Evolutionary conservation across 2,329 filamentous ascomycete species (phyloP).

Genomic region (Fusarium circinatum): DNA sequence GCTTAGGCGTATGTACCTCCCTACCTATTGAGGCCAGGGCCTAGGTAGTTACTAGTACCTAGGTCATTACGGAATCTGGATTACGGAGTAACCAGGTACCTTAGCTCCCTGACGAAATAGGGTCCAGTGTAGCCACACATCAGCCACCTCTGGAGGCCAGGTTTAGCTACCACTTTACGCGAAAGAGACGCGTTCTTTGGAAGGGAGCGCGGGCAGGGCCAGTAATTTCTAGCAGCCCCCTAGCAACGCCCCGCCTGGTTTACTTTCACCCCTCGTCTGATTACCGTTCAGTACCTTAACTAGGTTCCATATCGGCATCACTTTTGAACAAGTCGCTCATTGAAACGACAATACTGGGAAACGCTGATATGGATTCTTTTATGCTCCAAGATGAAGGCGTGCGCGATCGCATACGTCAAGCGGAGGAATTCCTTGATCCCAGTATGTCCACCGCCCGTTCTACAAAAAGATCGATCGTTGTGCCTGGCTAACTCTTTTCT

Average conservation of each 20-base stretch:
- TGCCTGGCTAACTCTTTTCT: conserved; percentile 17
- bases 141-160: conserved; percentile 13
- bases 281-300: not conserved
- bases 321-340: conserved; percentile 11
- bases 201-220: conserved; percentile 14
- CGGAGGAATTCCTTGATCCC: conserved; percentile 94
- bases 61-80: conserved; percentile 28
- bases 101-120: not conserved
- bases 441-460: conserved; percentile 63
- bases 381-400: conserved; percentile 87
- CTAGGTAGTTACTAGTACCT: too few species aligned
- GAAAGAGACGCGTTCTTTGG: conserved; percentile 35
- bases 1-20: not conserved
- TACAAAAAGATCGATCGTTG: not conserved
- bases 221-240: conserved; percentile 27
- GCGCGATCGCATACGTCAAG: conserved; percentile 83
- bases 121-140: not conserved
- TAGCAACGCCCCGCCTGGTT: conserved; percentile 32
- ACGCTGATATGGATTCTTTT: conserved; percentile 71
- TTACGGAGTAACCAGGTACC: not conserved
- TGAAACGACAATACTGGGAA: conserved; percentile 17
- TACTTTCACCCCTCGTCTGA: conserved; percentile 32
- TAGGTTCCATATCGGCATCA: conserved; percentile 6
- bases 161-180: conserved; percentile 42
- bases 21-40: not conserved